phyloP scores from a whole-genome alignment of 208 protist species.

The Trypanosoma boissoni region DNA sequence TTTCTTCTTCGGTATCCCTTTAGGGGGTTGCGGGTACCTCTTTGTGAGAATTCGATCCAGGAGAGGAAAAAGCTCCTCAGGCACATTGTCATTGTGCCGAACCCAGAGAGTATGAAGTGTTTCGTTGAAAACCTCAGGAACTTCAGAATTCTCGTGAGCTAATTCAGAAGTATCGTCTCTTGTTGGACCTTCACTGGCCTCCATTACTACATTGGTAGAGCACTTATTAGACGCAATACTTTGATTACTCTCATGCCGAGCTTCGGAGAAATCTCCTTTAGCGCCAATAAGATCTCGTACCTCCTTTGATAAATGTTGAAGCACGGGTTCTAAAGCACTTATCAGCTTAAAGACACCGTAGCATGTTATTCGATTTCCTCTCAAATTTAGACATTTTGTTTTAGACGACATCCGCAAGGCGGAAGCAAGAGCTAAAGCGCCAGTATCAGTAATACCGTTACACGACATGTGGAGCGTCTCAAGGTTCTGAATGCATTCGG shows the following conservation, averaged over 20 bases:
- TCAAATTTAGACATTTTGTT: conserved; percentile 52
- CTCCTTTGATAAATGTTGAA: conserved; percentile 15
- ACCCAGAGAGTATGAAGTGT: conserved; percentile 59
- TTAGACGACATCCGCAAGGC: conserved; percentile 30
- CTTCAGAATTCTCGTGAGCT: conserved; percentile 8
- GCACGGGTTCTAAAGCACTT: conserved; percentile 31
- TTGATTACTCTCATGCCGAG: not conserved
- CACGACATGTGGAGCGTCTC: conserved; percentile 54
- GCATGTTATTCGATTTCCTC: conserved; percentile 44
- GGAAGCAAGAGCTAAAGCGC: conserved; percentile 30
- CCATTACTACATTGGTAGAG: not conserved
- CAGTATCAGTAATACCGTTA: conserved; percentile 51
- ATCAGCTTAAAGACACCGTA: conserved; percentile 40
- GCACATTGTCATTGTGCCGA: conserved; percentile 40
- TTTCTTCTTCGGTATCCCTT: conserved; percentile 36
- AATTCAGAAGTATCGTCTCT: not conserved
- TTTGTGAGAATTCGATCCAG: conserved; percentile 40
- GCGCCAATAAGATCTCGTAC: conserved; percentile 7
- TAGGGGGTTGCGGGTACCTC: conserved; percentile 48
- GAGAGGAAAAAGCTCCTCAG: conserved; percentile 37
- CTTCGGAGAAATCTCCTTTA: not conserved
- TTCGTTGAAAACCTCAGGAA: conserved; percentile 28
- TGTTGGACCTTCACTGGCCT: not conserved
- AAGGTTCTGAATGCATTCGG: conserved; percentile 36
- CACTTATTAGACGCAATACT: conserved; percentile 8